Evolutionary conservation across 352 stramenopile species (phyloP), one percentile per base, ranked within the genome.

Genomic region (Plasmopara halstedii): DNA sequence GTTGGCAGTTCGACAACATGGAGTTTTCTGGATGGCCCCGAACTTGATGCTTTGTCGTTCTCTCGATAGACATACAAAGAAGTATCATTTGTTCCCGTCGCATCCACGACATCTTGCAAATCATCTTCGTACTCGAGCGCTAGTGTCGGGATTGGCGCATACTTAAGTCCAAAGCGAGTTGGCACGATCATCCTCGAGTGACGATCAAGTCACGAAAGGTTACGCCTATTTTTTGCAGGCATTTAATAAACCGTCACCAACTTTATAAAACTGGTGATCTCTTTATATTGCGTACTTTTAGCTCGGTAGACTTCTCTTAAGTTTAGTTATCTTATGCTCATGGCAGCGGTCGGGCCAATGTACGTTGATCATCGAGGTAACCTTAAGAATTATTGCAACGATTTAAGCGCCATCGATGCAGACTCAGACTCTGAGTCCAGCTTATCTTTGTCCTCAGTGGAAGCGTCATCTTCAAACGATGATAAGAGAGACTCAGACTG

Each of bases 141-240:
- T 1, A 92, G 58, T 25, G 81, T 92, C 42, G 81, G 78, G 34
- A 88, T 68, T 7, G 81, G 81, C 43, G 65, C 62, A 56, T 80
- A 92, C 70, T 92, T 92, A 64, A 92, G 70, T 0, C 81, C 81
- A 37, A 92, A 83, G 42, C 81, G 71, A 18, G 64, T 89, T 35
- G 81, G 78, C 6, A 73, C 68, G 70, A 89, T 86, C 77, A 76
- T 85, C 4, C 22, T 9, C 14, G 25, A 6, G 14, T 29, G 48
- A 44, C 43, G 44, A 26, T 29, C 10, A 22, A 13, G n/a, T n/a
- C n/a, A n/a, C n/a, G n/a, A n/a, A n/a, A n/a, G n/a, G n/a, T n/a
- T n/a, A n/a, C n/a, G n/a, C 25, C 25, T 29, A 10, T 29, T 29
- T 29, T 29, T 29, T 29, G 25, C 25, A 29, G 25, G n/a, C n/a